Evolutionary conservation across 2,329 filamentous ascomycete species (phyloP), one percentile per base, ranked within the genome.

Genomic region (Pseudogymnoascus sp.): DNA sequence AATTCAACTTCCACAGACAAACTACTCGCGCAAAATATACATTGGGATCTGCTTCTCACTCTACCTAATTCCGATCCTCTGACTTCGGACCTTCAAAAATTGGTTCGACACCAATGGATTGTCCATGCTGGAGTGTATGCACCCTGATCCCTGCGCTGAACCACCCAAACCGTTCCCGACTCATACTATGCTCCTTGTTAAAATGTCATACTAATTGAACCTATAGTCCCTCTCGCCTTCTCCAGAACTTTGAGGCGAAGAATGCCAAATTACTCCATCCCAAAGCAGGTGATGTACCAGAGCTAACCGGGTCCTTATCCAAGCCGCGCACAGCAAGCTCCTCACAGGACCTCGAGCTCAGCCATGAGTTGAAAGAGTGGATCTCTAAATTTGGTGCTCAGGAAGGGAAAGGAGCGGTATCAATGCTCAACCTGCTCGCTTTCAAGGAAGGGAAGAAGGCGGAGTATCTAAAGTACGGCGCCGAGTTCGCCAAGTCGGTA

Each of bases 391-490:
- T 76, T 59, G 60, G 65, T 18, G 57, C 64, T 35, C 62, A 64
- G 68, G 67, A 69, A 73, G 70, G 67, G 47, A 64, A 72, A 69
- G 63, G 65, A 37, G 79, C 84, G 0, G 80, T 86, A 1, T 82
- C 80, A 1, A 87, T 87, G 85, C 75, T 87, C 38, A 87, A 87
- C 63, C 73, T 87, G 2, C 76, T 87, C 4, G 76, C 83, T 38
- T 87, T 87, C 72, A 75, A 76, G 43, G 74, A 71, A 0, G 77
- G 75, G 9, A 77, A 75, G 63, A 83, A 85, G 67, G 71, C 73
- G 22, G 74, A 76, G 57, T 87, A 87, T 66, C 73, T 80, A 16
- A 73, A 79, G 54, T 87, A 87, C 69, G 85, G 84, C 2, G 73
- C 74, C n/a, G 81, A 76, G 25, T 82, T 82, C 65, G 74, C 74